phyloP scores from a whole-genome alignment of 805 yeast genomes.

The Cyberlindnera xylosilytica region DNA sequence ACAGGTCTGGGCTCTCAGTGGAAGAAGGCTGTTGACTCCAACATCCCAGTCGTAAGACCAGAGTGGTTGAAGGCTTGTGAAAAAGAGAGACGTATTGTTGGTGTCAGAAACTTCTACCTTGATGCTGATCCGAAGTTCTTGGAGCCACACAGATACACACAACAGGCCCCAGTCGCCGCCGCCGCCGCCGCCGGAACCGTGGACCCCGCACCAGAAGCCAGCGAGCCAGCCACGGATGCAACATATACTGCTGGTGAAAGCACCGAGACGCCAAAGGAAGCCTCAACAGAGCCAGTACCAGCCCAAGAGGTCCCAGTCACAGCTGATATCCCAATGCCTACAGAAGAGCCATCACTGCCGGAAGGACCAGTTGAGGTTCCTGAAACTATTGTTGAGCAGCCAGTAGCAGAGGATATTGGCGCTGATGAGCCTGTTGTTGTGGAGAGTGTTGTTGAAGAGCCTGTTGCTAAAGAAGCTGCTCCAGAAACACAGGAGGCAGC shows the following conservation, averaged over 20 bases:
- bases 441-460: constrained; percentile 1
- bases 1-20: constrained; percentile 69
- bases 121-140: constrained; percentile 47
- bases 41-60: constrained; percentile 92
- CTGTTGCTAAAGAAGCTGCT: neutral
- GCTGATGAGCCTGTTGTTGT: constrained; percentile 20
- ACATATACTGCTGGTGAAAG: neutral
- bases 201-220: neutral
- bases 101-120: constrained; percentile 83
- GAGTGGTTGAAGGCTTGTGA: constrained; percentile 97
- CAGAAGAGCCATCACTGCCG: constrained; percentile 4
- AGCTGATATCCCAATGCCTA: constrained; percentile 3
- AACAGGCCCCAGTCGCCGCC: constrained; percentile 1
- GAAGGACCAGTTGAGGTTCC: constrained; percentile 1
- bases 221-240: neutral
- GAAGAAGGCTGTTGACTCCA: constrained; percentile 75
- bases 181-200: constrained; percentile 3
- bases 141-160: constrained; percentile 45
- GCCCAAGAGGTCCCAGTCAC: constrained; percentile 8
- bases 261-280: neutral
- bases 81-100: constrained; percentile 81
- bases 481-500: too few species aligned
- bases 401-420: constrained; percentile 10
- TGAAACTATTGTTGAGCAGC: neutral
- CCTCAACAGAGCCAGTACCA: neutral